These are phyloP conservation scores for Pseudogymnoascus sp. DNA, from an alignment of 2,329 filamentous ascomycete species.

Conservation along the genomic window DNA sequence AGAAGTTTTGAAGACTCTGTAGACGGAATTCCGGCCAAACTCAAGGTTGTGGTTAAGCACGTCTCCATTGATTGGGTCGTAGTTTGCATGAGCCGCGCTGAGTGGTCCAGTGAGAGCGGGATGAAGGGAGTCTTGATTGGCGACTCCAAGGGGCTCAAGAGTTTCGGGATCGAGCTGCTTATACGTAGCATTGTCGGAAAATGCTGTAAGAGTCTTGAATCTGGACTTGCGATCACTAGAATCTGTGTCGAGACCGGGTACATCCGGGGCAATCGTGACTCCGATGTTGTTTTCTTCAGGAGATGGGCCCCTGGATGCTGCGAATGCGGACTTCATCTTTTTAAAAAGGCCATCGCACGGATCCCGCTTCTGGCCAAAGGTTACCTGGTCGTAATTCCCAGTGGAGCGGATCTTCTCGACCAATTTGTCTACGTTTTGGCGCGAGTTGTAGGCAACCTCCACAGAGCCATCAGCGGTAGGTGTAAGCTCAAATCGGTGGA, in stretches of 20 bases:
- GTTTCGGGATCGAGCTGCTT: constrained; percentile 61
- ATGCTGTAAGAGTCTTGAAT: constrained; percentile 16
- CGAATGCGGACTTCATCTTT: constrained; percentile 59
- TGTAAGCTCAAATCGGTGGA: constrained; percentile 64
- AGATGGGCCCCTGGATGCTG: constrained; percentile 15
- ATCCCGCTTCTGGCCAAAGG: constrained; percentile 64
- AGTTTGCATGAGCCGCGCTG: constrained; percentile 62
- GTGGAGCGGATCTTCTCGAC: constrained; percentile 51
- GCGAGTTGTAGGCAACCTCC: constrained; percentile 61
- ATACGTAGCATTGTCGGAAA: constrained; percentile 47
- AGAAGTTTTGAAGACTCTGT: constrained; percentile 61
- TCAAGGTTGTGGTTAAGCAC: constrained; percentile 77
- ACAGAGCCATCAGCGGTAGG: constrained; percentile 27
- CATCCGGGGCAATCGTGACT: constrained; percentile 57
- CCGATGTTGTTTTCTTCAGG: constrained; percentile 46
- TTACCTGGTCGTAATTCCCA: constrained; percentile 47
- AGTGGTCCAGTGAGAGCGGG: constrained; percentile 58
- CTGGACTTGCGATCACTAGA: constrained; percentile 15
- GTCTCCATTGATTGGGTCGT: constrained; percentile 65
- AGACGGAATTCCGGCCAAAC: constrained; percentile 46
- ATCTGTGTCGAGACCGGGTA: constrained; percentile 44
- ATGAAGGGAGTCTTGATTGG: constrained; percentile 53
- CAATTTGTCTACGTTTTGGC: constrained; percentile 55
- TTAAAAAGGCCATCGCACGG: constrained; percentile 66
- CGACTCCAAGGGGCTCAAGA: constrained; percentile 61